Conservation (phyloP, 176 grass and related monocot genomes). For the Miscanthus lutarioriparius region DNA sequence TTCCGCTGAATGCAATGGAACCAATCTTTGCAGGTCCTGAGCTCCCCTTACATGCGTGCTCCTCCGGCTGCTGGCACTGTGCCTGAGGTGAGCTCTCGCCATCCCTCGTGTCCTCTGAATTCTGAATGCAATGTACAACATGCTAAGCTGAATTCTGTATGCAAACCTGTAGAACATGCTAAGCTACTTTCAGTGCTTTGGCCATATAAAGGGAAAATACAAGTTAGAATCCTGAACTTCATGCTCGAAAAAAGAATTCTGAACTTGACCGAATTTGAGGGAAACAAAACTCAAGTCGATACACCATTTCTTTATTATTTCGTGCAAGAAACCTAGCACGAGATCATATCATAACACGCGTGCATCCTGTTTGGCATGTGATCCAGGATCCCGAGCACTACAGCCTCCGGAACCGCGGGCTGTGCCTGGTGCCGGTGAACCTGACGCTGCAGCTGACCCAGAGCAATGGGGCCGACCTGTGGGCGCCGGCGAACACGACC, state of each 20-base stretch:
- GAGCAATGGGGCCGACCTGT: slow-evolving; percentile 98
- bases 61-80: slow-evolving; percentile 24
- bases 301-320: not conserved
- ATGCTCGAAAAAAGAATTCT: not conserved
- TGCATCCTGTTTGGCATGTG: not conserved
- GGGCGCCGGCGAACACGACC: slow-evolving; percentile 81
- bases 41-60: slow-evolving; percentile 73
- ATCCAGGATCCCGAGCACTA: slow-evolving; percentile 68
- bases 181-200: not conserved
- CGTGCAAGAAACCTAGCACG: not conserved
- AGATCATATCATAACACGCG: not conserved
- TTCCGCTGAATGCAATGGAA: not conserved
- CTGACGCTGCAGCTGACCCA: slow-evolving; percentile 64
- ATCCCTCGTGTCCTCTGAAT: not conserved
- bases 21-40: slow-evolving; percentile 64
- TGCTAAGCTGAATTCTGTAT: not conserved
- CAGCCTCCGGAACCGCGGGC: slow-evolving; percentile 78
- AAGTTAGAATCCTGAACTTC: not conserved
- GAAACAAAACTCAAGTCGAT: not conserved
- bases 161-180: not conserved
- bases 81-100: slow-evolving; percentile 57
- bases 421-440: slow-evolving; percentile 82
- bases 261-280: not conserved
- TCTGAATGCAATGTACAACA: not conserved
- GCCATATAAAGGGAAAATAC: not conserved